A percentile compares a stretch with the other conserved stretches of the same genome.
Conservation (phyloP, 2,329 filamentous ascomycete species). For the Alternaria triticina region DNA sequence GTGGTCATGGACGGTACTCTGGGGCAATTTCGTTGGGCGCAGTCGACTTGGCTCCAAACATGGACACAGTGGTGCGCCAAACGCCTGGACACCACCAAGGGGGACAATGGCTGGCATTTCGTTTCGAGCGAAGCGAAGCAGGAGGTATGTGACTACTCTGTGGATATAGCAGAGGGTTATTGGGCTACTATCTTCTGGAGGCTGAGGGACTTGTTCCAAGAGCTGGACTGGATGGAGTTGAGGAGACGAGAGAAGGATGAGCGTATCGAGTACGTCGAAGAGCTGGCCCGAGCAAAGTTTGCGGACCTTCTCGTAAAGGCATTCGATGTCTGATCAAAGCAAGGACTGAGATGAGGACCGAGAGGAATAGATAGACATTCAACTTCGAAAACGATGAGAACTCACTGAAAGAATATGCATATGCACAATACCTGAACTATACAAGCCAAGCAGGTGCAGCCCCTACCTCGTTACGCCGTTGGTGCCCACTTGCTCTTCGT, state of each 20-base stretch:
- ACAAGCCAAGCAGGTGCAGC: background rate
- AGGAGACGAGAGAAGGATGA: background rate
- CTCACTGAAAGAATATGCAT: background rate
- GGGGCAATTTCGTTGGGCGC: constrained; percentile 11
- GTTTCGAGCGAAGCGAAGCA: background rate
- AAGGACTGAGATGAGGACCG: background rate
- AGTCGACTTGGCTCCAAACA: constrained; percentile 6
- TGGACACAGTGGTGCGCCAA: background rate
- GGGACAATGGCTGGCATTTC: background rate
- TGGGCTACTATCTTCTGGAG: background rate
- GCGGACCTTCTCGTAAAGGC: background rate
- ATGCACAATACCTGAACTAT: background rate
- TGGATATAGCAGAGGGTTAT: background rate
- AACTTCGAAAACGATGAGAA: background rate
- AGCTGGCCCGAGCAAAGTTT: constrained; percentile 4
- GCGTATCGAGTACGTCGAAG: background rate
- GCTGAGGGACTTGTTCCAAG: constrained; percentile 2
- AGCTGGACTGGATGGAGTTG: constrained; percentile 9
- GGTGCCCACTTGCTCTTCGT: constrained; percentile 43
- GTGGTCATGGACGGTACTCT: constrained; percentile 12
- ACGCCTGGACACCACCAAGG: background rate
- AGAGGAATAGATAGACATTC: background rate
- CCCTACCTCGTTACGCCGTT: background rate
- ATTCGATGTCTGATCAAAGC: background rate
- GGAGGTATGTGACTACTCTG: background rate